Percentiles rank a stretch among this genome's conserved stretches.
These are phyloP conservation scores for Nicotiana paniculata DNA, from an alignment of 257 asterid species.

Conservation along the genomic window DNA sequence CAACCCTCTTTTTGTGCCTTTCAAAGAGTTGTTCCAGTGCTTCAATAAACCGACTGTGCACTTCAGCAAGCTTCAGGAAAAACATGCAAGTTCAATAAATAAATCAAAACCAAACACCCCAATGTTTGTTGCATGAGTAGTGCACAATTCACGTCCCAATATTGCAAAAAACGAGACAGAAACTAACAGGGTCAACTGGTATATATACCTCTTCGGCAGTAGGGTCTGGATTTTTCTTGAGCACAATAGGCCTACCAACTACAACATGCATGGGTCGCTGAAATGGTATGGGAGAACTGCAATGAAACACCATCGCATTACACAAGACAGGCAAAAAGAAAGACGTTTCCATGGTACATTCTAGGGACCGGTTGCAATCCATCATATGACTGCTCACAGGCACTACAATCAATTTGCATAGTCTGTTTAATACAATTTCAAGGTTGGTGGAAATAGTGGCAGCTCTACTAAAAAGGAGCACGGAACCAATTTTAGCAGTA, in stretches of 20 bases:
- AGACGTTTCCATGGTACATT: not conserved
- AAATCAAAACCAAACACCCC: not conserved
- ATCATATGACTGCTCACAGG: not conserved
- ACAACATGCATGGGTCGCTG: constrained; percentile 81
- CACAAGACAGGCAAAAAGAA: not conserved
- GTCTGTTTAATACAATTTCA: not conserved
- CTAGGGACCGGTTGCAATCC: not conserved
- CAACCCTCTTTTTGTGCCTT: constrained; percentile 63
- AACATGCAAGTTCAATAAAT: not conserved
- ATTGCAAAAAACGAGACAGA: not conserved
- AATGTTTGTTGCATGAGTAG: not conserved
- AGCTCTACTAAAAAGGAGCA: not conserved
- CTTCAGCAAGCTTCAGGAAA: constrained; percentile 46
- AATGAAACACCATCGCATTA: not conserved
- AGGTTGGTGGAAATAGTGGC: not conserved
- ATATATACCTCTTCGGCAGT: constrained; percentile 71
- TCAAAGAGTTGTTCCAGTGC: constrained; percentile 59
- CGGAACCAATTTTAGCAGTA: not conserved
- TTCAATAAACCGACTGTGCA: constrained; percentile 55
- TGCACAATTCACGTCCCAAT: not conserved
- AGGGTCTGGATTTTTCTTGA: constrained; percentile 66
- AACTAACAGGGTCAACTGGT: not conserved
- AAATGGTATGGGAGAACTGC: constrained; percentile 85
- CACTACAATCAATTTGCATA: not conserved
- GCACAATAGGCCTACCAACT: constrained; percentile 75